Evolutionary conservation across 2,329 filamentous ascomycete genomes (phyloP).

Genomic region (Eutypella sp.): DNA sequence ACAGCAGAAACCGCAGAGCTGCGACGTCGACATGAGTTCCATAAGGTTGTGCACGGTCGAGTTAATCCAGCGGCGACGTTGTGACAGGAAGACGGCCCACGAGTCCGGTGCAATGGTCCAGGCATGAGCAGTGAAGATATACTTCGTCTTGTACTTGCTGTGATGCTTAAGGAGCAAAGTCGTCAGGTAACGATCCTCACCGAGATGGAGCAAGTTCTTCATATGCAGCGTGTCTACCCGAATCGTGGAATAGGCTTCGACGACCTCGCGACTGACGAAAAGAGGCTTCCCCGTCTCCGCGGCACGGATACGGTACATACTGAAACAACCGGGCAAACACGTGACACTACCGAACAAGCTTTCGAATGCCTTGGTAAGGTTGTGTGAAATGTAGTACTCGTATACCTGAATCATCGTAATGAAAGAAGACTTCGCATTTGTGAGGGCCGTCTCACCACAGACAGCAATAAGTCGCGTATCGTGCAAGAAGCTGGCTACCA

Average conservation of each 20-base stretch:
- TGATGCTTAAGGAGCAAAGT: constrained; percentile 91
- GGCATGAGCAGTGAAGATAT: constrained; percentile 83
- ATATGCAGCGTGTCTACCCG: constrained; percentile 97
- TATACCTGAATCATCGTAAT: constrained; percentile 99
- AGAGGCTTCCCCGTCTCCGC: constrained; percentile 92
- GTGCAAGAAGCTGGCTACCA: constrained; percentile 88
- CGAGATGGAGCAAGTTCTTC: constrained; percentile 95
- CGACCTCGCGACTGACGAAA: constrained; percentile 89
- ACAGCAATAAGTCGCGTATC: constrained; percentile 96
- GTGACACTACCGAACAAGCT: constrained; percentile 97
- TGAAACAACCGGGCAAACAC: constrained; percentile 97
- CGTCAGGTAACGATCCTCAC: constrained; percentile 95
- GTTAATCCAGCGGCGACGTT: constrained; percentile 99
- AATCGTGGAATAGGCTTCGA: constrained; percentile 84
- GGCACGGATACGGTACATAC: constrained; percentile 95
- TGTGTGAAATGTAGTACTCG: constrained; percentile 98
- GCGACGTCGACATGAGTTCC: constrained; percentile 86
- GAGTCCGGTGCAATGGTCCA: constrained; percentile 97
- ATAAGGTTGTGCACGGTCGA: constrained; percentile 97
- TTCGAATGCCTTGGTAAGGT: constrained; percentile 94
- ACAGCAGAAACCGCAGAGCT: constrained; percentile 99
- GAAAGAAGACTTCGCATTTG: constrained; percentile 93
- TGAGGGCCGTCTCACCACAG: constrained; percentile 91
- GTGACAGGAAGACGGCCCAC: constrained; percentile 91
- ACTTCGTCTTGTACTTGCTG: constrained; percentile 96